Conservation (phyloP, 2,329 filamentous ascomycete species). For the Cryphonectria carpinicola region DNA sequence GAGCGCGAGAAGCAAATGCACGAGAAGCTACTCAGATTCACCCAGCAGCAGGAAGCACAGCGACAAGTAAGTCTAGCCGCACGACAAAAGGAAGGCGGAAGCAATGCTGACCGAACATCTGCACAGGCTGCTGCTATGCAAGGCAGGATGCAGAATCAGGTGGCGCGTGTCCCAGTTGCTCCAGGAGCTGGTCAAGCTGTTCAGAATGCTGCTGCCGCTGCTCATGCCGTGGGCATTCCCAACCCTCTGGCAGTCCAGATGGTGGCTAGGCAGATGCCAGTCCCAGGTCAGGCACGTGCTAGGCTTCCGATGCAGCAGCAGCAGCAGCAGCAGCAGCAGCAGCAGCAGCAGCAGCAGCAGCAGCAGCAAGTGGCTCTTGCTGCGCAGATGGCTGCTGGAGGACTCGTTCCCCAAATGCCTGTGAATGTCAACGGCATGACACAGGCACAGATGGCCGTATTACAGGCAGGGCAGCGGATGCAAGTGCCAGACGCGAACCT, state of each 20-base stretch:
- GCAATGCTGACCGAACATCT: constrained; percentile 37
- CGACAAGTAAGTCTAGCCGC: constrained; percentile 53
- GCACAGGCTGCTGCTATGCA: constrained; percentile 42
- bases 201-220: constrained; percentile 40
- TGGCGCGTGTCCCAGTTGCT: constrained; percentile 50
- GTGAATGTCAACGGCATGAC: constrained; percentile 58
- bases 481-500: constrained; percentile 59
- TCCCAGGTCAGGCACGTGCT: constrained; percentile 51
- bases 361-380: constrained; percentile 44
- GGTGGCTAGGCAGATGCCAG: constrained; percentile 46
- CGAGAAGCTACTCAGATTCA: constrained; percentile 60
- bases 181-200: constrained; percentile 42
- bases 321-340: constrained; percentile 42
- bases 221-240: constrained; percentile 32
- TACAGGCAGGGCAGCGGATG: constrained; percentile 63
- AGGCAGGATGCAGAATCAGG: constrained; percentile 51
- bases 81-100: constrained; percentile 35
- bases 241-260: constrained; percentile 32
- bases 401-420: constrained; percentile 57
- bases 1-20: constrained; percentile 77
- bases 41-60: constrained; percentile 62
- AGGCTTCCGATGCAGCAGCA: constrained; percentile 56
- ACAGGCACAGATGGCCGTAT: constrained; percentile 70
- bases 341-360: constrained; percentile 25
- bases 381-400: constrained; percentile 49